phyloP scores from a whole-genome alignment of 495 filamentous ascomycete genomes.

The Tetracladium setigerum region DNA sequence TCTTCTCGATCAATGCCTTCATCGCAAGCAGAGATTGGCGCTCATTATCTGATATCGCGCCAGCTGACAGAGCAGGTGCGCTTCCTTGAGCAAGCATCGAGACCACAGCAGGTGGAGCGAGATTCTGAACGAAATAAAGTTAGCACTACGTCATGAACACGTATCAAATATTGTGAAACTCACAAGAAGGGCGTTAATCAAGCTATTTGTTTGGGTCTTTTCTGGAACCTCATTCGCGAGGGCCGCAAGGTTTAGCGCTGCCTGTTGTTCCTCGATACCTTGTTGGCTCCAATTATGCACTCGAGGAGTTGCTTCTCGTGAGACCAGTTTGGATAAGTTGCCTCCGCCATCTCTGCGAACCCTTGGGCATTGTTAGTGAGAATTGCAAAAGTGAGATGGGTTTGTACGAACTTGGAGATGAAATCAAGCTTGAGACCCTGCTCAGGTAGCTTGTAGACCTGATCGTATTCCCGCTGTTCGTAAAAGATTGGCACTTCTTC shows the following conservation, averaged over 20 bases:
- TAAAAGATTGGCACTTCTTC: conserved; percentile 44
- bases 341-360: not conserved
- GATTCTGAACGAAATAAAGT: conserved; percentile 18
- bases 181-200: conserved; percentile 37
- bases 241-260: conserved; percentile 48
- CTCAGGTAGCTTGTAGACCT: conserved; percentile 60
- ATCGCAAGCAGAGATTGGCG: conserved; percentile 28
- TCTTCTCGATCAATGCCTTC: conserved; percentile 23
- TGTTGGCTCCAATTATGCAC: conserved; percentile 10
- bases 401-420: conserved; percentile 37
- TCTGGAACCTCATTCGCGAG: conserved; percentile 22
- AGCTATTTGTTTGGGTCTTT: conserved; percentile 23
- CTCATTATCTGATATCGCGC: conserved; percentile 21
- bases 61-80: conserved; percentile 1
- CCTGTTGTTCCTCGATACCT: conserved; percentile 39
- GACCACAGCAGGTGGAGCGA: conserved; percentile 24
- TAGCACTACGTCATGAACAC: conserved; percentile 17
- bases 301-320: conserved; percentile 9
- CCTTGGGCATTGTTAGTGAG: conserved; percentile 2
- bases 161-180: conserved; percentile 14
- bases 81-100: conserved; percentile 7
- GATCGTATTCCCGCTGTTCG: conserved; percentile 44
- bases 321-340: conserved; percentile 3
- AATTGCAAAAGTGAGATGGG: conserved; percentile 19
- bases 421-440: conserved; percentile 77